Percentiles rank a stretch among this genome's conserved stretches.
Evolutionary conservation across 1,284 basidiomycete genomes (phyloP).

Genomic region (Apiotrichum mycotoxinovorans): DNA sequence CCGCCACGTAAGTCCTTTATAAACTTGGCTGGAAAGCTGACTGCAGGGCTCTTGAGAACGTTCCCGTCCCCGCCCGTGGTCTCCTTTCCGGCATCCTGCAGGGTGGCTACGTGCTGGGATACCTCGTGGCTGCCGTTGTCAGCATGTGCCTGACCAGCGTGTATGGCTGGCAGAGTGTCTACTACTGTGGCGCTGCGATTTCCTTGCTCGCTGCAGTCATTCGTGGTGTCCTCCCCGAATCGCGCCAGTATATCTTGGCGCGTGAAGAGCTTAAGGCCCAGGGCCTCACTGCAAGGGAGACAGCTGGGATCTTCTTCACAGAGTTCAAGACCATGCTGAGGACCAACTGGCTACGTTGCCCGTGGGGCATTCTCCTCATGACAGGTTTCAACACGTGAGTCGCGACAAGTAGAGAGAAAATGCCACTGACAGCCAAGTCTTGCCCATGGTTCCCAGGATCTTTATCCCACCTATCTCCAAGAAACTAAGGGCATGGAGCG

Average conservation of each 20-base stretch:
- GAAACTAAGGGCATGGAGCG: slow-evolving; percentile 38
- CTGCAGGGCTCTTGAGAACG: slow-evolving; percentile 73
- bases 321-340: slow-evolving; percentile 71
- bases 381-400: slow-evolving; percentile 16
- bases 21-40: neutral
- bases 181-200: slow-evolving; percentile 58
- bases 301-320: slow-evolving; percentile 67
- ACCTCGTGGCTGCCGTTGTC: slow-evolving; percentile 54
- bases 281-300: slow-evolving; percentile 54
- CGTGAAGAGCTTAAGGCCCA: slow-evolving; percentile 36
- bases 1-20: slow-evolving; percentile 25
- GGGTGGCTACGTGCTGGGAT: slow-evolving; percentile 63
- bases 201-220: slow-evolving; percentile 67
- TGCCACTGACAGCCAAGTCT: slow-evolving; percentile 44
- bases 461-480: slow-evolving; percentile 26
- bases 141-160: slow-evolving; percentile 56
- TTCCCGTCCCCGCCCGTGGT: slow-evolving; percentile 80
- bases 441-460: slow-evolving; percentile 60
- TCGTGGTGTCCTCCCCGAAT: slow-evolving; percentile 75
- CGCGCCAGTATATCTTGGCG: slow-evolving; percentile 60
- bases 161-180: slow-evolving; percentile 51
- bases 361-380: slow-evolving; percentile 63
- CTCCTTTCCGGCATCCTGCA: slow-evolving; percentile 78
- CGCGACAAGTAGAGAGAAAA: neutral
- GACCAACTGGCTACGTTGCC: slow-evolving; percentile 69